Conservation (phyloP, 2,329 filamentous ascomycete species). For the Fusarium domesticum region DNA sequence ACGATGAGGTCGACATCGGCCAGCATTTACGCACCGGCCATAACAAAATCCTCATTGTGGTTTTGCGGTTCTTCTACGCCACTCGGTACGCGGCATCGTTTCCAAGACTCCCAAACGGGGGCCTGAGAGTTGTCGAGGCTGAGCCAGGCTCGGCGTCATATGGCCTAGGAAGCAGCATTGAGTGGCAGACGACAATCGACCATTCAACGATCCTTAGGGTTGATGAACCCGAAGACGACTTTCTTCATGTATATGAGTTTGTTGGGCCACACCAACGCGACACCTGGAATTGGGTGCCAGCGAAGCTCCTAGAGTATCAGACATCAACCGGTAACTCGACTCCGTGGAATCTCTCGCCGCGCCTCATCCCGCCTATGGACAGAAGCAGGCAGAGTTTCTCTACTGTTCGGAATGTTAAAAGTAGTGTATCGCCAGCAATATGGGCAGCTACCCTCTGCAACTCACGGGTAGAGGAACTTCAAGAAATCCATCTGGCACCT, state of each 20-base stretch:
- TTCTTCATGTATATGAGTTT: constrained; percentile 15
- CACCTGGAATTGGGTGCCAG: constrained; percentile 1
- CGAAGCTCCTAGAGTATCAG: neutral
- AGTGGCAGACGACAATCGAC: constrained; percentile 13
- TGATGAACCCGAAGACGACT: constrained; percentile 17
- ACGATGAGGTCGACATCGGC: neutral
- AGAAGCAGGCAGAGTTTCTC: neutral
- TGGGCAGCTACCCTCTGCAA: too few relatives aligned
- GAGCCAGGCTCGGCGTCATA: neutral
- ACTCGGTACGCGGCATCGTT: neutral
- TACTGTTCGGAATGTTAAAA: neutral
- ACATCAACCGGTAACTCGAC: constrained; percentile 1
- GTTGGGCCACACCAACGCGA: too few relatives aligned
- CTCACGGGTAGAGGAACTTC: neutral
- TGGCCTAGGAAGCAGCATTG: constrained; percentile 5
- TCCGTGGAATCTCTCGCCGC: constrained; percentile 1
- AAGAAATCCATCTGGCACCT: neutral
- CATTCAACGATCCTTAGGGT: constrained; percentile 4
- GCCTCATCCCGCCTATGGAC: neutral
- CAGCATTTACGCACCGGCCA: neutral
- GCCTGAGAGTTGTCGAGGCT: neutral
- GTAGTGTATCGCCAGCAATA: neutral
- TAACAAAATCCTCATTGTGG: neutral
- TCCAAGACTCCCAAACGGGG: neutral
- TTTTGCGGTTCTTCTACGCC: neutral